Evolutionary conservation across 805 yeast genomes (phyloP), one percentile per base, ranked within the genome.

Genomic region (Spencermartinsiella europaea): DNA sequence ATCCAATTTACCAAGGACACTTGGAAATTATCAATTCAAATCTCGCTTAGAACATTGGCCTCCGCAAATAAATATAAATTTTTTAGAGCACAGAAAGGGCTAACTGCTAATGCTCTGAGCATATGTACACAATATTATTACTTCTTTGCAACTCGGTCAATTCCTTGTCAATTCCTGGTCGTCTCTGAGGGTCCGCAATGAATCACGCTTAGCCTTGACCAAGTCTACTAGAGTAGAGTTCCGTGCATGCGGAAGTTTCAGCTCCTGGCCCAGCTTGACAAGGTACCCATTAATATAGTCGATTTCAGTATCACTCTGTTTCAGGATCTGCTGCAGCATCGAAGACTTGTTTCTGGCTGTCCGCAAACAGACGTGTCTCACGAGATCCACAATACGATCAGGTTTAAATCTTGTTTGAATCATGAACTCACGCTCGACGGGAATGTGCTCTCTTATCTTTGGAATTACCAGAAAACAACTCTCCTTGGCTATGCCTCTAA

Each of bases 251-350:
- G 67, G 55, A 1, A 70, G 40, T 0, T 72, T 69, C 40, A 72
- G 64, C 48, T 68, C 66, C 25, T 63, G 55, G 1, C 86, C 95
- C 44, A 80, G 65, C 4, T 58, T 61, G 1, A 76, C 81, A 10
- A 90, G 72, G 58, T 80, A 87, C 1, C 97, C 97, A 61, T 90
- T 93, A 49, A 91, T 81, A 61, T 76, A 84, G 50, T 82, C 85
- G 17, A 91, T 77, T 60, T 91, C 99, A 0, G 93, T 85, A 14
- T 71, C 73, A 77, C 74, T 48, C 61, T 70, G 63, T 52, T 66
- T 61, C 39, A 70, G 57, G 15, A 79, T 67, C 56, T 91, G 98
- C 48, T 77, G 79, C 41, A 85, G 68, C 90, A 83, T 84, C 14
- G 86, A 79, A 5, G 85, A 74, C 39, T 77, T 72, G 59, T 89